phyloP scores from a whole-genome alignment of 331 rosid species.

The Arachis monticola region DNA sequence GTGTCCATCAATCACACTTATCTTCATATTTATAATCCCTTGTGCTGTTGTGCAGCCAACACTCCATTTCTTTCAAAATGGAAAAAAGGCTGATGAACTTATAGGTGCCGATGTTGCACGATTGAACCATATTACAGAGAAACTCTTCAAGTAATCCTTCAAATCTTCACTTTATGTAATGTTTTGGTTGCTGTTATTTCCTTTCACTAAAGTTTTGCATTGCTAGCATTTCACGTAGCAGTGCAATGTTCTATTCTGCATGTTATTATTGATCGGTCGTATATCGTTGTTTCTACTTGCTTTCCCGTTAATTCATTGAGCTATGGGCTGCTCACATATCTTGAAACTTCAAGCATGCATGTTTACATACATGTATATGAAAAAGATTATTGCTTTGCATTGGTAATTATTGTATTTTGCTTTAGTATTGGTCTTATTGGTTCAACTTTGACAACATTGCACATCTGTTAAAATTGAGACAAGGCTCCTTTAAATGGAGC shows the following conservation, averaged over 20 bases:
- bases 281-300: slow-evolving; percentile 13
- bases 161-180: slow-evolving; percentile 2
- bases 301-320: slow-evolving; percentile 8
- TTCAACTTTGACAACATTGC: neutral
- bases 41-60: slow-evolving; percentile 89
- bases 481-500: neutral
- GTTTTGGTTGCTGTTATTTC: slow-evolving; percentile 15
- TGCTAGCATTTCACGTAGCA: slow-evolving; percentile 16
- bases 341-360: neutral
- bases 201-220: slow-evolving; percentile 8
- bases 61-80: slow-evolving; percentile 73
- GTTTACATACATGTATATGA: neutral
- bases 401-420: neutral
- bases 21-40: slow-evolving; percentile 18
- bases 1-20: slow-evolving; percentile 9
- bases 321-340: neutral
- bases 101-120: slow-evolving; percentile 69
- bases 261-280: slow-evolving; percentile 12
- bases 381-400: neutral
- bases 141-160: slow-evolving; percentile 70
- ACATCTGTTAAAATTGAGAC: neutral
- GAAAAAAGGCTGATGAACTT: slow-evolving; percentile 71
- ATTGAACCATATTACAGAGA: slow-evolving; percentile 57
- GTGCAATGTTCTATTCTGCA: slow-evolving; percentile 14
- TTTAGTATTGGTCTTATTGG: slow-evolving; percentile 13